phyloP scores from a whole-genome alignment of 2,329 filamentous ascomycete species.

The Ascochyta lentis region DNA sequence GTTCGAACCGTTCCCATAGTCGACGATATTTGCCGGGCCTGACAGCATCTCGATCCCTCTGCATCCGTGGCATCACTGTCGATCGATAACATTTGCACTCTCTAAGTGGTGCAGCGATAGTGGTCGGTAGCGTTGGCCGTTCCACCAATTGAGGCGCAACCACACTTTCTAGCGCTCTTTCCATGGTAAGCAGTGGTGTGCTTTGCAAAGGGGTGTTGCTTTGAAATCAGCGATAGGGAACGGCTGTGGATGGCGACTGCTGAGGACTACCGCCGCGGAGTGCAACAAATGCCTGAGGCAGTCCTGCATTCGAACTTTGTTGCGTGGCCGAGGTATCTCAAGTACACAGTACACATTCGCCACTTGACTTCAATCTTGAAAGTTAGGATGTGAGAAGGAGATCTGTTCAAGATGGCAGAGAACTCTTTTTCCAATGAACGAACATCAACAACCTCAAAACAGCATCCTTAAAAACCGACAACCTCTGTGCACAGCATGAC shows the following conservation, averaged over 20 bases:
- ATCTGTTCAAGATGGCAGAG: no score
- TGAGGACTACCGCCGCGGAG: background rate
- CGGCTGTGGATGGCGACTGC: background rate
- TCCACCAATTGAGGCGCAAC: constrained; percentile 12
- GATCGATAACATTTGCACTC: constrained; percentile 13
- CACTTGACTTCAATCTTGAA: no score
- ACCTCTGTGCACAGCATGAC: no score
- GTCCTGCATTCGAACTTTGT: background rate
- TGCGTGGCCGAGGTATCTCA: background rate
- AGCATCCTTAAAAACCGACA: no score
- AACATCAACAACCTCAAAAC: no score
- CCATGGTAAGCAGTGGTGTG: constrained; percentile 2
- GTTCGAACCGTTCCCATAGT: background rate
- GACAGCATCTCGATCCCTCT: constrained; percentile 14
- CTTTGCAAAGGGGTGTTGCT: constrained; percentile 10
- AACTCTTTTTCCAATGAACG: no score
- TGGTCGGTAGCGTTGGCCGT: constrained; percentile 3
- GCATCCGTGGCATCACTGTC: constrained; percentile 9
- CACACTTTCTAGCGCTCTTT: constrained; percentile 5
- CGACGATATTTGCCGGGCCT: constrained; percentile 2
- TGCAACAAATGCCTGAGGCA: background rate
- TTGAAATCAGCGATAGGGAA: constrained; percentile 8
- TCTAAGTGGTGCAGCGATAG: constrained; percentile 4
- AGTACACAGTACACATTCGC: background rate
- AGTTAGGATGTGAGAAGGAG: no score